phyloP scores from a whole-genome alignment of 352 stramenopile species.

The Globisporangium polare region DNA sequence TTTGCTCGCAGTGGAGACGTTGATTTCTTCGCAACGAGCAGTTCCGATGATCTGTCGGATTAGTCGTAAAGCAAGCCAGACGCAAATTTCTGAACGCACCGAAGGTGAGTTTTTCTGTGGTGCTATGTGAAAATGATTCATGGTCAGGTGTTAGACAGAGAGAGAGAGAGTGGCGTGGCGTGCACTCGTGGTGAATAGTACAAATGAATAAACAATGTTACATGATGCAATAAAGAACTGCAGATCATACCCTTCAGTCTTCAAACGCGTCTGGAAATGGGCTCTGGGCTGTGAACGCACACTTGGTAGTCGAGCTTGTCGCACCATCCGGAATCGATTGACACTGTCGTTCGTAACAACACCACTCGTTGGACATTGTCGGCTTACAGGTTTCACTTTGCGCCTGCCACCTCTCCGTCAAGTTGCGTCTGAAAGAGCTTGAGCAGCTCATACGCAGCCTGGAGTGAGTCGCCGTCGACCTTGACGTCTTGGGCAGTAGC shows the following conservation, averaged over 20 bases:
- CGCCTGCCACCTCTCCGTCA: background rate
- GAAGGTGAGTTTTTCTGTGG: background rate
- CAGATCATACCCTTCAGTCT: background rate
- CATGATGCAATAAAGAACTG: background rate
- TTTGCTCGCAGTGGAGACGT: background rate
- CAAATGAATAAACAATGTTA: background rate
- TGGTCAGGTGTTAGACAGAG: background rate
- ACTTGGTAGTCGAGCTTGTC: background rate
- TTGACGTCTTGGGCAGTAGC: constrained; percentile 11
- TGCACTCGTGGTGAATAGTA: background rate
- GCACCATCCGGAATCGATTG: background rate
- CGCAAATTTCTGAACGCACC: background rate
- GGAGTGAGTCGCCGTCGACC: constrained; percentile 63
- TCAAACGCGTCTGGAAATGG: background rate
- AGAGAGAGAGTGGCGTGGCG: background rate
- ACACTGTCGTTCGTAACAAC: background rate
- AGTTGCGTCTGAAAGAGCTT: constrained; percentile 28
- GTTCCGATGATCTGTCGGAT: background rate
- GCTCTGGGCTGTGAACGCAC: background rate
- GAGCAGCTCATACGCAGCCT: constrained; percentile 66
- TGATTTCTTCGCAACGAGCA: background rate
- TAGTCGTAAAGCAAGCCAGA: background rate
- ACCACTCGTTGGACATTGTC: background rate
- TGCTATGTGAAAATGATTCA: background rate
- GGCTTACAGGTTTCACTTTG: background rate